Evolutionary conservation across 163 green algal genomes (phyloP), one percentile per base, ranked within the genome.

Genomic region (Scenedesmus sp.): DNA sequence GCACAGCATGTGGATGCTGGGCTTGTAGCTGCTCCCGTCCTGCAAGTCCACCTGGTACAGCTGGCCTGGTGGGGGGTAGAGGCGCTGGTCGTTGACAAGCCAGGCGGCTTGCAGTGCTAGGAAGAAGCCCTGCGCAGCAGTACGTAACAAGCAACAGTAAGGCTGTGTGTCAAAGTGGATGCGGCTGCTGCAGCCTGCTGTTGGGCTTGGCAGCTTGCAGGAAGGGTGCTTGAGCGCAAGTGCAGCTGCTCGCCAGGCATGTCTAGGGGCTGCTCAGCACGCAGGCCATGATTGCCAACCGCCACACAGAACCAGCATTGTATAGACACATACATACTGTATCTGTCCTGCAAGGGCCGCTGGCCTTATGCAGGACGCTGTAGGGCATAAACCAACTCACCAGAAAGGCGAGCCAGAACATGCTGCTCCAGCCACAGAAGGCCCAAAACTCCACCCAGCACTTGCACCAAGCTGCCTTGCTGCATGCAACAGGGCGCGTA

Each of bases 401-500:
- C 56, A 90, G 85, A 54, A 90, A 81, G 4, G 85, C 57, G 46
- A 90, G 85, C 85, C 85, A 90, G 60, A 90, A 82, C 59, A 90
- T 90, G 85, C 85, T 90, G 85, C 85, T 90, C 86, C 86, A 91
- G 8, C 64, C 86, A 60, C 64, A 83, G 67, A 91, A 91, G 23
- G 70, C 73, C 86, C 70, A 91, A 56, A 84, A 91, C 5, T 84
- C 73, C 3, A 74, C 46, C 73, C 86, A 84, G 55, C 70, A 84
- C 55, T 83, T 91, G 70, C 54, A 54, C 86, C 86, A 91, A 3
- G 86, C 86, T 34, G 67, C 86, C 13, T 16, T 12, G 73, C 18
- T 91, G 67, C 86, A 91, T 84, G 86, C 67, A 20, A 18, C 18
- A 34, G 86, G 86, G 4, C 54, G 26, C 46, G 86, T 7, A 20